Conservation (phyloP, 805 yeast species). For the Spencermartinsiella europaea region DNA sequence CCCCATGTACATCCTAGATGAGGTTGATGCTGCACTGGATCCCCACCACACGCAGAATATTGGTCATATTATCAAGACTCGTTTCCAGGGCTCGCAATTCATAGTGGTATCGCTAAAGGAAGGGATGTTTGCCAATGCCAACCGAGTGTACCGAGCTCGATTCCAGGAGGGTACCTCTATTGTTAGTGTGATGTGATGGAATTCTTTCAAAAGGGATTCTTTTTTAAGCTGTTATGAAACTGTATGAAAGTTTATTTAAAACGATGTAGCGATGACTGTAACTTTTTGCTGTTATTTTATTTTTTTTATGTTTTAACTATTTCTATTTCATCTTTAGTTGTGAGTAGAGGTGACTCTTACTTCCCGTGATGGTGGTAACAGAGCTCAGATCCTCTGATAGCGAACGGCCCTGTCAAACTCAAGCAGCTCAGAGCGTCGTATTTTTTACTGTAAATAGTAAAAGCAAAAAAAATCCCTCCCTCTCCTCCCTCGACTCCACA, state of each 20-base stretch:
- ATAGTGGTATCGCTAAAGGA: conserved; percentile 95
- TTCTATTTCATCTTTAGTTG: too few species aligned
- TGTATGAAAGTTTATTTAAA: background rate
- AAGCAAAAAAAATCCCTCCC: too few species aligned
- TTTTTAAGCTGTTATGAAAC: background rate
- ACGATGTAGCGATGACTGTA: too few species aligned
- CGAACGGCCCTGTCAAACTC: too few species aligned
- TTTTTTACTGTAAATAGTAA: too few species aligned
- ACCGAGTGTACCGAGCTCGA: conserved; percentile 85
- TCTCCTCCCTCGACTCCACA: too few species aligned
- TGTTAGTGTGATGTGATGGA: conserved; percentile 39
- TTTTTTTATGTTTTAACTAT: background rate
- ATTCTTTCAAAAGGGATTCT: background rate
- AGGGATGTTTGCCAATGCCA: conserved; percentile 98
- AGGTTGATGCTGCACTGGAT: conserved; percentile 97
- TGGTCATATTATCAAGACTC: conserved; percentile 91
- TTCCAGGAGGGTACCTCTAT: conserved; percentile 97
- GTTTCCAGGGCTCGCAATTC: conserved; percentile 93
- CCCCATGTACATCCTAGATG: conserved; percentile 96
- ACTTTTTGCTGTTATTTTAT: conserved; percentile 2
- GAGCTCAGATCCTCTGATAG: too few species aligned
- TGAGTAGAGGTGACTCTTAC: too few species aligned
- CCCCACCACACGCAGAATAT: conserved; percentile 95
- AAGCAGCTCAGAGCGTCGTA: too few species aligned
- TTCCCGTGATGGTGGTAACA: too few species aligned